Evolutionary conservation across 371 early-diverging fungal genomes (phyloP).

Genomic region (Actinomucor elegans): DNA sequence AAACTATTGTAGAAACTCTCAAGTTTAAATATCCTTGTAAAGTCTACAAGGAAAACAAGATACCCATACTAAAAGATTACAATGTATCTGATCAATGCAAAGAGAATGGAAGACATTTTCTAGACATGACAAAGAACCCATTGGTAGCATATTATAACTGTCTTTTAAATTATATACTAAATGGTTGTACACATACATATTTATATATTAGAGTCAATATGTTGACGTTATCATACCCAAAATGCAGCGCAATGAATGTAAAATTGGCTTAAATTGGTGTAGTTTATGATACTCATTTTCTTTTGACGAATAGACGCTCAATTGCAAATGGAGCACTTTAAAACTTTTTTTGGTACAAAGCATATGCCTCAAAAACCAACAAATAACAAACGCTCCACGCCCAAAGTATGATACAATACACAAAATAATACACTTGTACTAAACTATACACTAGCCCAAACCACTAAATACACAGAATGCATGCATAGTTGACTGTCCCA

Average conservation of each 20-base stretch:
- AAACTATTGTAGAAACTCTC: background rate
- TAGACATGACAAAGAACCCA: constrained; percentile 27
- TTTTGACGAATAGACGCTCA: constrained; percentile 3
- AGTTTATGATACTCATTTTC: too few relatives aligned
- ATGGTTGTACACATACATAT: too few relatives aligned
- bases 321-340: constrained; percentile 17
- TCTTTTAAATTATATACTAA: too few relatives aligned
- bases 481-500: constrained; percentile 8
- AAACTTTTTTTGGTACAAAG: constrained; percentile 19
- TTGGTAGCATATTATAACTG: too few relatives aligned
- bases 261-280: too few relatives aligned
- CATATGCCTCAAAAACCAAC: background rate
- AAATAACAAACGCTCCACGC: background rate
- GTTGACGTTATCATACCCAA: constrained; percentile 25
- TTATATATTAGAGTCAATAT: constrained; percentile 30
- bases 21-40: constrained; percentile 17
- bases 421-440: too few relatives aligned
- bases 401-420: background rate
- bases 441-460: too few relatives aligned
- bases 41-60: constrained; percentile 20
- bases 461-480: constrained; percentile 12
- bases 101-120: constrained; percentile 20
- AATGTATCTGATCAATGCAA: constrained; percentile 24
- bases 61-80: constrained; percentile 25
- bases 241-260: constrained; percentile 6